Evolutionary conservation across 495 filamentous ascomycete species (phyloP).

Genomic region (Trypethelium eluteriae): DNA sequence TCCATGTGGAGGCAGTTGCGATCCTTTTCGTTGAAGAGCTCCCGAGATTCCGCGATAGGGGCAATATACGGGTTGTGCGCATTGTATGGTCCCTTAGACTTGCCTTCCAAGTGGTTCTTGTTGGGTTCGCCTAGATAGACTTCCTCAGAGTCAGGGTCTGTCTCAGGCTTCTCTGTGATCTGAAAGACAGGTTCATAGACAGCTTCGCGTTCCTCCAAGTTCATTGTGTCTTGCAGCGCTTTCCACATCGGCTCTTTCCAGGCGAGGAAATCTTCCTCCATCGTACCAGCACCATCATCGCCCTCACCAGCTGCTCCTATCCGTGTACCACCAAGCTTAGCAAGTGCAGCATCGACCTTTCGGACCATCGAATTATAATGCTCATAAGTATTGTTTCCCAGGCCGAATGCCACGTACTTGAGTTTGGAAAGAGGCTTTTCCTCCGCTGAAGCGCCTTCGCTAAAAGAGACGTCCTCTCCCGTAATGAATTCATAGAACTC

Average conservation of each 20-base stretch:
- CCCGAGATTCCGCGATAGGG: constrained; percentile 79
- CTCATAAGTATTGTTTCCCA: constrained; percentile 98
- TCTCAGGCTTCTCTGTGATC: constrained; percentile 66
- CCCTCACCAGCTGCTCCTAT: constrained; percentile 90
- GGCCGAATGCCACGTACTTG: constrained; percentile 90
- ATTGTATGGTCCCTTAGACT: constrained; percentile 83
- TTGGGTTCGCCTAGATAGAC: constrained; percentile 97
- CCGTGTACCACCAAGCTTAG: constrained; percentile 70
- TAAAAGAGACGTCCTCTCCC: constrained; percentile 72
- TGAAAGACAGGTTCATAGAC: constrained; percentile 90
- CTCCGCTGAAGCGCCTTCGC: constrained; percentile 52
- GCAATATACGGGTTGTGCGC: constrained; percentile 96
- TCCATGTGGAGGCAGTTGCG: constrained; percentile 97
- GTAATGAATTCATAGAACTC: constrained; percentile 97
- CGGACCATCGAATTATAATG: constrained; percentile 99
- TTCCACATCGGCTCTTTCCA: constrained; percentile 99
- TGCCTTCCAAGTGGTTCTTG: constrained; percentile 84
- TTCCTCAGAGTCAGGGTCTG: constrained; percentile 67
- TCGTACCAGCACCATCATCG: constrained; percentile 95
- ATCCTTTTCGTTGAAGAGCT: constrained; percentile 86
- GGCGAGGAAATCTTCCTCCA: constrained; percentile 98
- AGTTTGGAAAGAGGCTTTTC: constrained; percentile 74
- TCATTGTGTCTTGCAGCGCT: constrained; percentile 70
- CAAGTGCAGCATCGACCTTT: constrained; percentile 69
- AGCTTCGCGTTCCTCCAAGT: constrained; percentile 88